Percentiles rank a stretch among this genome's conserved stretches.
These are phyloP conservation scores for Pseudogymnoascus sp. DNA, from an alignment of 2,329 filamentous ascomycete species.

Conservation along the genomic window DNA sequence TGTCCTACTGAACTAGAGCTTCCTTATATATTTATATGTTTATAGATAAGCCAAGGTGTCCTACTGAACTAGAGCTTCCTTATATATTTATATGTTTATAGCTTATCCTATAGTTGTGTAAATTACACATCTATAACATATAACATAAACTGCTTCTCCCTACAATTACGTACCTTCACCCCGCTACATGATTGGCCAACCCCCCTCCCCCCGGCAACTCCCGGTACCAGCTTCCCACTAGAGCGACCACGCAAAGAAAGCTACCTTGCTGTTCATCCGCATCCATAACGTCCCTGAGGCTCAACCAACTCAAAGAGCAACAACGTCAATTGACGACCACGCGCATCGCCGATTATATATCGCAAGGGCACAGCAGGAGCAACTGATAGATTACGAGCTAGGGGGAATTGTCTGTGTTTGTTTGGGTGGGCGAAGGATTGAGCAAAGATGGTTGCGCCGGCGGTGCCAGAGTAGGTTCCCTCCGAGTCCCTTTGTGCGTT, in stretches of 20 bases:
- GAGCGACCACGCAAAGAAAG: neutral
- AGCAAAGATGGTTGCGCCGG: conserved; percentile 57
- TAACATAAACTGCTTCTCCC: no score
- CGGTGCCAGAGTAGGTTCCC: conserved; percentile 61
- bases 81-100: no score
- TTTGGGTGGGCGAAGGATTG: neutral
- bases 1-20: neutral
- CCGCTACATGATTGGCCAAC: neutral
- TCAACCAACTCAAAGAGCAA: neutral
- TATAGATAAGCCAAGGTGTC: no score
- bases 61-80: neutral
- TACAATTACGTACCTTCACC: neutral
- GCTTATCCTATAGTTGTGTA: no score
- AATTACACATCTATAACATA: no score
- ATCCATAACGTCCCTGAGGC: neutral
- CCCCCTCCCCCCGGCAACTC: neutral
- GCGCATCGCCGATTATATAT: neutral
- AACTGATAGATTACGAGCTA: neutral
- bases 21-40: no score
- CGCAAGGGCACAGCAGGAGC: neutral
- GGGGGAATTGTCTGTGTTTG: conserved; percentile 2
- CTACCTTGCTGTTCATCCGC: conserved; percentile 3
- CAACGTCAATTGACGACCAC: neutral
- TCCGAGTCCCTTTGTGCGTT: neutral
- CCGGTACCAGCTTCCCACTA: neutral